phyloP scores from a whole-genome alignment of 2,329 filamentous ascomycete species.

The Metarhizium humberi region DNA sequence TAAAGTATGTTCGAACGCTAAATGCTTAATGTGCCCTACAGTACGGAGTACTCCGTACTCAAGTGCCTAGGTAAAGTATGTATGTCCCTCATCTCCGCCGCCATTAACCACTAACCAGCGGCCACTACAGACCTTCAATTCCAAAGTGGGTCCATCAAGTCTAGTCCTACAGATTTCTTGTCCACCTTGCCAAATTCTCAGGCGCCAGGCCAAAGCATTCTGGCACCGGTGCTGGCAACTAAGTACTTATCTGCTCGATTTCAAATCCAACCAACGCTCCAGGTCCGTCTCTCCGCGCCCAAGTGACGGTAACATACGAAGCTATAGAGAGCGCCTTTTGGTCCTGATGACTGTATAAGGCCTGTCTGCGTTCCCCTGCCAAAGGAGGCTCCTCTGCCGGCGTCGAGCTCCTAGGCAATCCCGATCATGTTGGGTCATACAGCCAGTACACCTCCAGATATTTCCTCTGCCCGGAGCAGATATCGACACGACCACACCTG shows the following conservation, averaged over 20 bases:
- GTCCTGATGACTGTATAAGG: conserved; percentile 4
- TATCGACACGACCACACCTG: conserved; percentile 14
- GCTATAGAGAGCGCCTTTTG: background rate
- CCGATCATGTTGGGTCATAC: conserved; percentile 34
- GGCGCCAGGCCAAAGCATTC: background rate
- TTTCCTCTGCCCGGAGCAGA: conserved; percentile 26
- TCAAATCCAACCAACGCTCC: background rate
- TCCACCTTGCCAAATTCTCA: background rate
- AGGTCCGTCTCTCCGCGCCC: background rate
- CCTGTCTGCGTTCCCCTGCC: conserved; percentile 3
- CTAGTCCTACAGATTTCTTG: background rate
- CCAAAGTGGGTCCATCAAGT: background rate
- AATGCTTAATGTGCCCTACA: background rate
- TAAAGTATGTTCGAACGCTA: too few species aligned
- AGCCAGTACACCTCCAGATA: conserved; percentile 24
- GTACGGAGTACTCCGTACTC: too few species aligned
- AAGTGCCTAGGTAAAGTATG: too few species aligned
- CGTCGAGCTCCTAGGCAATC: conserved; percentile 21
- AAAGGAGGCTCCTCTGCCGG: conserved; percentile 2
- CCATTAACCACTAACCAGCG: background rate
- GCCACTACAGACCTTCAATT: too few species aligned
- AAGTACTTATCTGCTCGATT: background rate
- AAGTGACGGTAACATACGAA: background rate
- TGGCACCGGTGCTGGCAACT: background rate
- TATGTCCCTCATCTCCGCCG: background rate